Base-by-base conservation (phyloP, 129 eudicot species). In the Escallonia herrerae region DNA sequence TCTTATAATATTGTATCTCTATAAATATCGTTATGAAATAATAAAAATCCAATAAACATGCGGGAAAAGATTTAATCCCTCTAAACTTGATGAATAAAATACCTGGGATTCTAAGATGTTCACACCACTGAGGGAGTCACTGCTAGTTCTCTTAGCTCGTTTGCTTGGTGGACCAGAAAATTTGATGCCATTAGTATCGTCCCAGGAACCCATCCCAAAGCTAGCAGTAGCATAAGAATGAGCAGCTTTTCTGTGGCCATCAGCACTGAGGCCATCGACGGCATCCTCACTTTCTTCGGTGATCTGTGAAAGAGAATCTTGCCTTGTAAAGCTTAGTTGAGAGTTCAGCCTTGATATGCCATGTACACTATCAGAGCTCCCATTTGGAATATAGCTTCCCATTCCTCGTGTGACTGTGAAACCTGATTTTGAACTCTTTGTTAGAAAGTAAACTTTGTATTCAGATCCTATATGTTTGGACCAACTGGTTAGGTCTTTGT, bases 241-340 rank as follows among this genome's bases (percentile, higher is more conserved):
- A 67, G 80, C 45, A 33, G 69, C 7, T 66, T 74, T 83, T n/a
- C 78, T 76, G 7, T 49, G 74, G 44, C 54, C 65, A 15, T 72
- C 74, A 3, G 40, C 66, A 22, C 15, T 56, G 15, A 15, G 57
- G 42, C 55, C 63, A 37, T 79, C 63, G 3, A 49, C 68, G 41
- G 7, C 72, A 62, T 79, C 59, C 62, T 87, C 81, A 8, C 53
- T 69, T 60, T 75, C 90, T 69, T 87, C 85, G 2, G 90, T 75
- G 56, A 90, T 76, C 53, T 78, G 93, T 64, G 95, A 79, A 64
- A 74, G 87, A 22, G 90, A 64, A 69, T 82, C 90, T 55, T 71
- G 58, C 67, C 82, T 81, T 7, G 90, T 85, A 82, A 91, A 91
- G 74, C 88, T 87, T 56, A 87, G 72, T 72, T 87, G 97, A 65